Base-by-base conservation (phyloP, 2,329 filamentous ascomycete genomes). In the Colletotrichum sp. region DNA sequence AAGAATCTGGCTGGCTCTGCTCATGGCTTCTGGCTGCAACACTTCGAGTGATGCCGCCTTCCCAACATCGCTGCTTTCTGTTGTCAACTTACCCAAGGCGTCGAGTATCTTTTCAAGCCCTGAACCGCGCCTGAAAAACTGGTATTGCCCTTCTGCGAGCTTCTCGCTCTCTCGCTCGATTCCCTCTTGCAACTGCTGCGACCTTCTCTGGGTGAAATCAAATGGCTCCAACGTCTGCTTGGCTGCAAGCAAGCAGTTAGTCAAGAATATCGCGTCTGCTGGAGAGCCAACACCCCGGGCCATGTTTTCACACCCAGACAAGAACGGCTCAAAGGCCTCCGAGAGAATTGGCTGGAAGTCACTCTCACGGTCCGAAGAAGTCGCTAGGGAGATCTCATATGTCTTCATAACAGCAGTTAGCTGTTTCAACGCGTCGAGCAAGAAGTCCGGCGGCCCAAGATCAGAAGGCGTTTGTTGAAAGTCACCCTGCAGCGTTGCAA, bases 301-400 rank as follows among this genome's bases (percentile, higher is more conserved):
- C 80, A 97, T 90, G 71, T 92, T 93, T 75, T 93, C 90, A 81
- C 94, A 95, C n/a, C 92, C 92, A 16, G 91, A 88, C 60, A 98
- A 86, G 84, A 97, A 98, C 0, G 97, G 96, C 79, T 98, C 95
- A 43, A 98, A 92, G 0, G 95, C 93, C 80, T 96, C 94, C 55
- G 89, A 88, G 21, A 98, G 87, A 24, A 98, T 92, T 8, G 92
- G 90, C 62, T 94, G 90, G 80, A 98, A 98, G 48, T 92, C 93
- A 52, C 91, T 89, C 77, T 93, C 93, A 66, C 90, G 88, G 75
- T 91, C 88, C 10, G 89, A 85, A 2, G 87, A 84, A 4, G 90
- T 85, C 3, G 93, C 91, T 28, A 97, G 87, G 0, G 96, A 98
- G 2, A 94, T 94, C 78, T 98, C 95, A 81, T 96, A 96, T 24